Evolutionary conservation across 2,329 filamentous ascomycete species (phyloP).

Genomic region (Alternaria tenuissima): DNA sequence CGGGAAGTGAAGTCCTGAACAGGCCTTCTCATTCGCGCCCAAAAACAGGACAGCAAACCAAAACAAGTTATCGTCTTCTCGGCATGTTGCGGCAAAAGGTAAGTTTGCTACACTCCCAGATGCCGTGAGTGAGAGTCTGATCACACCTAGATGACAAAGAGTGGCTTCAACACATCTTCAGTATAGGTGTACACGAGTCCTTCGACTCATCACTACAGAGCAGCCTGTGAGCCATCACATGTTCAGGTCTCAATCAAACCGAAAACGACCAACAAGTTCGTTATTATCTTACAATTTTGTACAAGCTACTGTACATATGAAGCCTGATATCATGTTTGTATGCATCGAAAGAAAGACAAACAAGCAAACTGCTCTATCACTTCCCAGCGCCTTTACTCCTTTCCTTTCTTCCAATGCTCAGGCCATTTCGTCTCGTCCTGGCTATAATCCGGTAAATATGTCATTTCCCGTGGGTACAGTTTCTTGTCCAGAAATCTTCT

Average conservation of each 20-base stretch:
- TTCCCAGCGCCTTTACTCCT: background rate
- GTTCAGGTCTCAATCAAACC: background rate
- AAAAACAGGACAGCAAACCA: too few species aligned
- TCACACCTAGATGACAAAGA: too few species aligned
- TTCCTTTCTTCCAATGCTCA: background rate
- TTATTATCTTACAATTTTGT: too few species aligned
- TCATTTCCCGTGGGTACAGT: too few species aligned
- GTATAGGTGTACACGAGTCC: too few species aligned
- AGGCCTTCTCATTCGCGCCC: background rate
- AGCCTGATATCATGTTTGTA: background rate
- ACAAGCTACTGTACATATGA: background rate
- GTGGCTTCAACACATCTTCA: too few species aligned
- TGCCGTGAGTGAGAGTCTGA: background rate
- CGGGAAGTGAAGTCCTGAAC: slow-evolving; percentile 25
- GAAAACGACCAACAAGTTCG: too few species aligned
- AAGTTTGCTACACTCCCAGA: background rate
- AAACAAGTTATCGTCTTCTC: background rate
- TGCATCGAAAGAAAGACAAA: background rate
- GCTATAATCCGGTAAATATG: background rate
- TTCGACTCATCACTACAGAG: too few species aligned
- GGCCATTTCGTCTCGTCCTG: background rate
- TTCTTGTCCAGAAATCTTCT: background rate
- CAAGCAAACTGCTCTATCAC: background rate
- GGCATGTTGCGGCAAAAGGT: background rate
- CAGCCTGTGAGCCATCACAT: too few species aligned